These are phyloP conservation scores for Penicillium bialowiezense DNA, from an alignment of 495 filamentous ascomycete genomes.

Conservation along the genomic window DNA sequence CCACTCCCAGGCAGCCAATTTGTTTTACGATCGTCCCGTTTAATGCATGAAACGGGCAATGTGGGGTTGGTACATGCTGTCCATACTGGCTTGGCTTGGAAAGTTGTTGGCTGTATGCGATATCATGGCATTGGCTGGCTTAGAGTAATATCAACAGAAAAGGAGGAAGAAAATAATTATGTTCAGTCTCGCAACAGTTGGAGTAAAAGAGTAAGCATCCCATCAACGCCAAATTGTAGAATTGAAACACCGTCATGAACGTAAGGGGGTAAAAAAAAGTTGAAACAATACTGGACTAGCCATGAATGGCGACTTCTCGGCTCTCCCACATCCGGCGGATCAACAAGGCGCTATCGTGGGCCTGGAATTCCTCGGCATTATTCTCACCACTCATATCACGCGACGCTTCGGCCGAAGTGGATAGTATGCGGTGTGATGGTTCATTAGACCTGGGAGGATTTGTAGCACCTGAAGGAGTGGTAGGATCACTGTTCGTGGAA, in stretches of 20 bases:
- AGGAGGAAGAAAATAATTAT: not conserved
- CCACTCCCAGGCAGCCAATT: constrained; percentile 7
- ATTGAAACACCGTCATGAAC: constrained; percentile 10
- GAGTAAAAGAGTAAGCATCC: not conserved
- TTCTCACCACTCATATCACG: constrained; percentile 23
- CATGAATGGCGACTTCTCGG: constrained; percentile 40
- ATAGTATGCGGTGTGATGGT: constrained; percentile 39
- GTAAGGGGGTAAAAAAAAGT: constrained; percentile 2
- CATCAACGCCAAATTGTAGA: constrained; percentile 8
- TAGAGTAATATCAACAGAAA: not conserved
- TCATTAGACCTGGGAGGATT: constrained; percentile 27
- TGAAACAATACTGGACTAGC: constrained; percentile 18
- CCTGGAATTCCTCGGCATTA: constrained; percentile 22
- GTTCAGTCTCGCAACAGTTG: not conserved
- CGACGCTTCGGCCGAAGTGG: constrained; percentile 37
- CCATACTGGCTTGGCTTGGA: no score
- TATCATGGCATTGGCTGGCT: constrained; percentile 3
- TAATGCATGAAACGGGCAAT: no score
- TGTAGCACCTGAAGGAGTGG: constrained; percentile 11
- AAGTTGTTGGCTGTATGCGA: no score
- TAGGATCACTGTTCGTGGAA: constrained; percentile 29
- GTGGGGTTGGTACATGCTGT: no score
- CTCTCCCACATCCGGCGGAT: constrained; percentile 50
- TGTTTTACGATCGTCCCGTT: no score
- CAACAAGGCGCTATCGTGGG: constrained; percentile 39